Evolutionary conservation across 495 filamentous ascomycete genomes (phyloP).

Genomic region (Barbatosphaeria neglecta): DNA sequence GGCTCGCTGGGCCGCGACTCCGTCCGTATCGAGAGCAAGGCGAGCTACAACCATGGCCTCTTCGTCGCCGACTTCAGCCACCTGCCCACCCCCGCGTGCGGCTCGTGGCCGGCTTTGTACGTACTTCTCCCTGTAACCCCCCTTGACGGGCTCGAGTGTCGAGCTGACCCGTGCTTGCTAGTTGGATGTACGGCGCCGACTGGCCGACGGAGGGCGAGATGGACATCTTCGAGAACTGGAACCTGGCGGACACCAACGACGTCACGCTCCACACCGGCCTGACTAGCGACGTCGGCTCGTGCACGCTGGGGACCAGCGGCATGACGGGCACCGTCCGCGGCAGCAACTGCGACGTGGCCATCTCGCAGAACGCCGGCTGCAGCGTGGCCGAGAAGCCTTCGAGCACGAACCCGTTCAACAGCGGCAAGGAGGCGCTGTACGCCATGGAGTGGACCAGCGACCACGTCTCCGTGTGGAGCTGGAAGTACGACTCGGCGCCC

Average conservation of each 20-base stretch:
- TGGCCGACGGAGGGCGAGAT: slow-evolving; percentile 80
- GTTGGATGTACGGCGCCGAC: slow-evolving; percentile 59
- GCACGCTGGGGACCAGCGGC: slow-evolving; percentile 32
- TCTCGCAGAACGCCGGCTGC: slow-evolving; percentile 22
- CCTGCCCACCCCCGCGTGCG: slow-evolving; percentile 56
- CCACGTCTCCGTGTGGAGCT: slow-evolving; percentile 64
- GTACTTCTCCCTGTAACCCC: background rate
- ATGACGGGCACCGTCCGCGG: slow-evolving; percentile 38
- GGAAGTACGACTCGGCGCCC: slow-evolving; percentile 41
- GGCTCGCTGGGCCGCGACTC: slow-evolving; percentile 46
- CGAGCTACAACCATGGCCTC: slow-evolving; percentile 53
- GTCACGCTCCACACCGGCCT: slow-evolving; percentile 62
- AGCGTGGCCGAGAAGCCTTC: slow-evolving; percentile 23
- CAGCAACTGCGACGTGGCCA: slow-evolving; percentile 43
- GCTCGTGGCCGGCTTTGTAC: slow-evolving; percentile 42
- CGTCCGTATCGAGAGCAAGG: slow-evolving; percentile 56
- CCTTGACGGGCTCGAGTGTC: background rate
- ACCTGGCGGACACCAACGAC: slow-evolving; percentile 47
- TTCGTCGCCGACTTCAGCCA: slow-evolving; percentile 61
- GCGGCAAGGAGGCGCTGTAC: slow-evolving; percentile 53
- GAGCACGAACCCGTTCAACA: slow-evolving; percentile 56
- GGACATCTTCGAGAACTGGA: slow-evolving; percentile 83
- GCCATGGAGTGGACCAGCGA: slow-evolving; percentile 60
- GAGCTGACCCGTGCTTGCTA: background rate
- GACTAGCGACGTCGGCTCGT: slow-evolving; percentile 46